A percentile compares a stretch with the other conserved stretches of the same genome.
phyloP scores from a whole-genome alignment of 2,329 filamentous ascomycete species.

The Aspergillus sp. region DNA sequence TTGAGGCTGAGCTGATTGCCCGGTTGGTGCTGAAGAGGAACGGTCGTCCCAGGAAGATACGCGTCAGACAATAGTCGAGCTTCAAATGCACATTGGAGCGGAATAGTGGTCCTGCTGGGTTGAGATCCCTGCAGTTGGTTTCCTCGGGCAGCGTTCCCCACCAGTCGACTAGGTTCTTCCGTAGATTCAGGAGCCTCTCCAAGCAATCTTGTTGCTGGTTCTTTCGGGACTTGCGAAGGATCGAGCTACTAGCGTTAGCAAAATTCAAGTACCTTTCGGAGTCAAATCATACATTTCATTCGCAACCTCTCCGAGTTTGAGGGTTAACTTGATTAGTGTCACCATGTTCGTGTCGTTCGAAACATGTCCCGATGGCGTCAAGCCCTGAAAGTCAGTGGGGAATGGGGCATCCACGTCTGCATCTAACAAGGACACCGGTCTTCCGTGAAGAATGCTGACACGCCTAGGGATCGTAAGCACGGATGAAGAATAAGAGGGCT shows the following conservation, averaged over 20 bases:
- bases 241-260: conserved; percentile 35
- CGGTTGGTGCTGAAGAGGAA: conserved; percentile 52
- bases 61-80: conserved; percentile 56
- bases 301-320: conserved; percentile 43
- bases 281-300: conserved; percentile 41
- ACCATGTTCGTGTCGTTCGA: conserved; percentile 53
- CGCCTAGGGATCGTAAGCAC: conserved; percentile 41
- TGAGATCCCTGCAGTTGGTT: conserved; percentile 45
- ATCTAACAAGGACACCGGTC: conserved; percentile 56
- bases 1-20: conserved; percentile 26
- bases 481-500: not conserved
- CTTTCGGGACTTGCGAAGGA: conserved; percentile 42
- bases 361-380: conserved; percentile 45
- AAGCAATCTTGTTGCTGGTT: conserved; percentile 45
- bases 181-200: conserved; percentile 41
- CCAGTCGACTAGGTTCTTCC: conserved; percentile 46
- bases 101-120: conserved; percentile 44
- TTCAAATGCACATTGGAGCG: conserved; percentile 55
- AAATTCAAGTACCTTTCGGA: not conserved
- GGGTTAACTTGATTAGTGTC: conserved; percentile 48
- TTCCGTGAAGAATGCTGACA: conserved; percentile 59
- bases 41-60: conserved; percentile 57
- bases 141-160: conserved; percentile 44
- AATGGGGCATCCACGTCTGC: conserved; percentile 58
- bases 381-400: conserved; percentile 50